A percentile compares a stretch with the other conserved stretches of the same genome.
phyloP scores from a whole-genome alignment of 352 stramenopile species.

The Pythium scleroteichum region DNA sequence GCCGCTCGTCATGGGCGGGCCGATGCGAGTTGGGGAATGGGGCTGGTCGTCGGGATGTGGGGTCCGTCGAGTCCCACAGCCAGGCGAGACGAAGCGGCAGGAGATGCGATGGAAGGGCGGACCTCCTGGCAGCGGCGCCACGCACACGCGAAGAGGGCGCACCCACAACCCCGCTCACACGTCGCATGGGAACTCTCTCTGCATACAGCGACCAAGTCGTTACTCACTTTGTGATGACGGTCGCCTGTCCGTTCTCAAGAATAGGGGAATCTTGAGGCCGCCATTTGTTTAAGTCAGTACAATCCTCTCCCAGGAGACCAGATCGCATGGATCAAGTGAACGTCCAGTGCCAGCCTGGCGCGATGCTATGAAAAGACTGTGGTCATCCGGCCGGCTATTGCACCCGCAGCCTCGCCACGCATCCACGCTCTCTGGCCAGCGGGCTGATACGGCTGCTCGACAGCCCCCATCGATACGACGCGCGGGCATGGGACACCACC shows the following conservation, averaged over 20 bases:
- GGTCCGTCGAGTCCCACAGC: not conserved
- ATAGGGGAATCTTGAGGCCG: not conserved
- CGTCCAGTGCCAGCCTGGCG: not conserved
- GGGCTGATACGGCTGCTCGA: not conserved
- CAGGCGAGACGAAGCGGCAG: constrained; percentile 4
- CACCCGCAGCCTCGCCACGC: not conserved
- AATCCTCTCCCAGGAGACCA: too few species aligned
- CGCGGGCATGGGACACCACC: too few species aligned
- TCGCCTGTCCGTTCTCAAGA: not conserved
- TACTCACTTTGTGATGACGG: constrained; percentile 9
- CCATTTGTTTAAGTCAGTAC: not conserved
- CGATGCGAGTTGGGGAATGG: not conserved
- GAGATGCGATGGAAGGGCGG: constrained; percentile 2
- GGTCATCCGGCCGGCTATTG: too few species aligned
- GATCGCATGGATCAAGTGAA: not conserved
- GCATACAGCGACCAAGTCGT: constrained; percentile 5
- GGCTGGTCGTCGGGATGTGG: not conserved
- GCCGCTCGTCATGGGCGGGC: constrained; percentile 6
- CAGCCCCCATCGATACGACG: too few species aligned
- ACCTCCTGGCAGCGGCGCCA: not conserved
- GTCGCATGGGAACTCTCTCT: constrained; percentile 10
- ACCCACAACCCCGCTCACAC: constrained; percentile 7
- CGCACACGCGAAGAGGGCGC: not conserved
- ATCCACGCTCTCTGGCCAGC: not conserved
- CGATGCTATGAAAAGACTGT: not conserved